These are phyloP conservation scores for Pyrenophora seminiperda DNA, from an alignment of 2,329 filamentous ascomycete genomes.

Conservation along the genomic window DNA sequence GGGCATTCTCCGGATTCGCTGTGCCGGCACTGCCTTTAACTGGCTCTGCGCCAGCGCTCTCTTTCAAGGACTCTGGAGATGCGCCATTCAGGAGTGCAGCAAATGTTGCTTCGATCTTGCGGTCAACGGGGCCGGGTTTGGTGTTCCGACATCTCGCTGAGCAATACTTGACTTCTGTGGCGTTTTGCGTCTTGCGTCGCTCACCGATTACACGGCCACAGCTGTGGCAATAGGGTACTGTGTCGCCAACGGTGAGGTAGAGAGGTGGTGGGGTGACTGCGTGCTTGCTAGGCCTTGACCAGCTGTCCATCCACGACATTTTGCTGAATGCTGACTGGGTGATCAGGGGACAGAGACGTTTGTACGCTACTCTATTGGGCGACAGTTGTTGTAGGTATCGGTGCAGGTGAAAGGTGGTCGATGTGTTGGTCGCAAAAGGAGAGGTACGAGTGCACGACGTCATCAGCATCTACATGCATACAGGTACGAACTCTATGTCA, in stretches of 20 bases:
- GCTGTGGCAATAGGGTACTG: slow-evolving; percentile 61
- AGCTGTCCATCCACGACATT: slow-evolving; percentile 59
- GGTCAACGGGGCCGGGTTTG: slow-evolving; percentile 58
- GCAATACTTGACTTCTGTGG: slow-evolving; percentile 60
- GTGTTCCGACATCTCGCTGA: slow-evolving; percentile 59
- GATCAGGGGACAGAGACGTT: neutral
- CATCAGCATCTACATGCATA: slow-evolving; percentile 22
- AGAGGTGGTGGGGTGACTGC: slow-evolving; percentile 57
- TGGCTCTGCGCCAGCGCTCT: slow-evolving; percentile 6
- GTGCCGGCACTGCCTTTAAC: neutral
- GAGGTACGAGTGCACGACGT: slow-evolving; percentile 30
- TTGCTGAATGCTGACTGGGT: slow-evolving; percentile 15
- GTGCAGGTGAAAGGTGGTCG: neutral
- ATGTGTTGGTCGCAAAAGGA: slow-evolving; percentile 9
- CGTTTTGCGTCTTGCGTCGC: slow-evolving; percentile 40
- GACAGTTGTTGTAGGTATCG: neutral
- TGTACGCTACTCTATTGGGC: neutral
- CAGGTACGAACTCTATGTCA: slow-evolving; percentile 2
- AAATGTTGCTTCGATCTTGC: slow-evolving; percentile 59
- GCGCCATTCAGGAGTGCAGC: slow-evolving; percentile 48
- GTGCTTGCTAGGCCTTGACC: slow-evolving; percentile 52
- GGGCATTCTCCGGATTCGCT: neutral
- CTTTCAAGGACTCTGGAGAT: slow-evolving; percentile 37
- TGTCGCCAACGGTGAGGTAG: slow-evolving; percentile 58
- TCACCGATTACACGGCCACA: slow-evolving; percentile 62